Evolutionary conservation across 1,139 yeast species (phyloP).

Genomic region (Geotrichum candidum): DNA sequence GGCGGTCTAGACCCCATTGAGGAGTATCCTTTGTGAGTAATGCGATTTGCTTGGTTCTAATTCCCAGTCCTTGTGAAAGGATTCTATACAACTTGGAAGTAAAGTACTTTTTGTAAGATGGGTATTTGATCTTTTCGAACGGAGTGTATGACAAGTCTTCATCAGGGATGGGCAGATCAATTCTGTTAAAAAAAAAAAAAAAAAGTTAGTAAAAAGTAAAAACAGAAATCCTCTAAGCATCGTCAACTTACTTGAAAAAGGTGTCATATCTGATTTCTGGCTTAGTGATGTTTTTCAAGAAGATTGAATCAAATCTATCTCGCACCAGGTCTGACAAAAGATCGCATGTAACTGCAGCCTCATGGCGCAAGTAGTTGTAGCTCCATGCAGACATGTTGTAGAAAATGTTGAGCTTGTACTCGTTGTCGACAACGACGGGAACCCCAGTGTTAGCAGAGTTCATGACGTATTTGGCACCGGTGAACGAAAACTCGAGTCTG

Average conservation of each 20-base stretch:
- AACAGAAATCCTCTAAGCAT: not conserved
- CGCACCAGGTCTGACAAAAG: slow-evolving; percentile 71
- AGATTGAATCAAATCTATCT: slow-evolving; percentile 83
- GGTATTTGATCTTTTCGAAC: slow-evolving; percentile 63
- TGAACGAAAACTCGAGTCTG: slow-evolving; percentile 19
- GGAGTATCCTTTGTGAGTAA: slow-evolving; percentile 20
- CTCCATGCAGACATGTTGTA: slow-evolving; percentile 77
- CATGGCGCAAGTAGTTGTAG: slow-evolving; percentile 53
- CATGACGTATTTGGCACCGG: slow-evolving; percentile 18
- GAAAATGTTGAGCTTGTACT: slow-evolving; percentile 65
- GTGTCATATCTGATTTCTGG: slow-evolving; percentile 63
- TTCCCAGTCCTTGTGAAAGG: slow-evolving; percentile 60
- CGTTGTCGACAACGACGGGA: slow-evolving; percentile 54
- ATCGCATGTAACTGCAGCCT: slow-evolving; percentile 62
- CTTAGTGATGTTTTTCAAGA: slow-evolving; percentile 54
- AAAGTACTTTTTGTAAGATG: slow-evolving; percentile 63
- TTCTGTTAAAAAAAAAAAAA: slow-evolving; percentile 13
- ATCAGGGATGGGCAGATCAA: slow-evolving; percentile 20
- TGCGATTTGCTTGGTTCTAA: slow-evolving; percentile 41
- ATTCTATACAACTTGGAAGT: slow-evolving; percentile 56
- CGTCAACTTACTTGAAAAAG: slow-evolving; percentile 34
- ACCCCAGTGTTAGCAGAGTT: slow-evolving; percentile 10
- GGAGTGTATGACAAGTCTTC: slow-evolving; percentile 50
- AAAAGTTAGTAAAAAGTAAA: not conserved
- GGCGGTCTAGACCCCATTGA: slow-evolving; percentile 46